Evolutionary conservation across 1,284 basidiomycete species (phyloP), one percentile per base, ranked within the genome.

Genomic region (Bondarzewia mesenterica): DNA sequence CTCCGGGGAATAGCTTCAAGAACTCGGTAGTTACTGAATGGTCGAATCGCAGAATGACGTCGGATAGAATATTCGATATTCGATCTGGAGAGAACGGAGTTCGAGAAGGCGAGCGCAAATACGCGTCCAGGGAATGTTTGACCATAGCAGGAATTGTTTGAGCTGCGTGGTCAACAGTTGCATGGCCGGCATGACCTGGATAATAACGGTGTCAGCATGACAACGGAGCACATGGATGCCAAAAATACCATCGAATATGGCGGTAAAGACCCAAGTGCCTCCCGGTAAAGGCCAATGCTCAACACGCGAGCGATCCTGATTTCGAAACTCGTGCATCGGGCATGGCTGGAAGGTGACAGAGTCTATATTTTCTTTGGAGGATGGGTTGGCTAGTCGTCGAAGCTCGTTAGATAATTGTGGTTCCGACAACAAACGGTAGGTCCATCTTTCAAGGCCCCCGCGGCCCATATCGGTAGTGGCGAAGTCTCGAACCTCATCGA

Each of bases 171-270:
- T 82, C 74, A 32, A 75, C 81, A 2, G 77, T 78, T 42, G 78
- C 70, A 56, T 78, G 74, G 46, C 78, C 78, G 39, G 73, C 74
- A 54, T 85, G 82, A 43, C 82, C 82, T 83, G n/a, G n/a, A n/a
- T n/a, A n/a, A 53, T 16, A 50, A 50, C 38, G 49, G 38, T 46
- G 26, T 27, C 25, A 43, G 49, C 16, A 41, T 21, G 35, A 41
- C 42, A 29, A 49, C 21, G 21, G 41, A 21, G 37, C 16, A 42
- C 16, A 48, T 15, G 25, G 36, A 35, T 8, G 47, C 42, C 15
- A 40, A 4, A 49, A 63, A 47, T 50, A 82, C 81, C 81, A 57
- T 84, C 82, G 52, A 82, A 78, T 36, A 85, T 64, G 35, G 71
- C 78, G 46, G 73, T 74, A 55, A 81, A 83, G 7, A 64, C 61